These are phyloP conservation scores for Fusarium penzigii DNA, from an alignment of 2,329 filamentous ascomycete species.

Conservation along the genomic window DNA sequence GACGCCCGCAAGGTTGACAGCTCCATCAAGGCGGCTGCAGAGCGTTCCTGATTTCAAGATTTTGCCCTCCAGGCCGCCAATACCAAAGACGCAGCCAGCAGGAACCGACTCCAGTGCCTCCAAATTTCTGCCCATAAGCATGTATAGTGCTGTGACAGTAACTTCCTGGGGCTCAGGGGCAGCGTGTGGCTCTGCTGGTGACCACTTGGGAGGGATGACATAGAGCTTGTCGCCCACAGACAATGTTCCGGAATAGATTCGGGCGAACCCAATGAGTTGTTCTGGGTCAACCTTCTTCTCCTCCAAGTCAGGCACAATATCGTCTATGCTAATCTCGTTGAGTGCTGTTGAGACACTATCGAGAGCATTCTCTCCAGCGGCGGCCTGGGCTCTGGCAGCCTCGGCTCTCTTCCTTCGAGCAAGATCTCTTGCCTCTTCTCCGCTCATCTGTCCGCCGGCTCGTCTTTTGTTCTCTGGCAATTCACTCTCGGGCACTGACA, in stretches of 20 bases:
- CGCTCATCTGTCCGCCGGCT: conserved; percentile 66
- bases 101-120: conserved; percentile 83
- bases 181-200: conserved; percentile 73
- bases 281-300: conserved; percentile 72
- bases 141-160: conserved; percentile 83
- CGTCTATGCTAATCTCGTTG: conserved; percentile 60
- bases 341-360: conserved; percentile 62
- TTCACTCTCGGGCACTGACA: conserved; percentile 90
- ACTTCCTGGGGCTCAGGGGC: conserved; percentile 77
- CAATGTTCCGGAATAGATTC: conserved; percentile 88
- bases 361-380: conserved; percentile 49
- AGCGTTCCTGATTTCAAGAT: conserved; percentile 96
- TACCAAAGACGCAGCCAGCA: conserved; percentile 92
- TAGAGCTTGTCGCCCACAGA: conserved; percentile 89
- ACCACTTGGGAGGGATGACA: conserved; percentile 90
- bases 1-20: conserved; percentile 88
- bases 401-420: conserved; percentile 88
- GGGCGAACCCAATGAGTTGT: conserved; percentile 90
- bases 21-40: conserved; percentile 82
- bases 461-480: conserved; percentile 82
- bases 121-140: conserved; percentile 91
- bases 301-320: conserved; percentile 46
- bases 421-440: conserved; percentile 87
- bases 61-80: conserved; percentile 86
- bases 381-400: conserved; percentile 75